Evolutionary conservation across 257 asterid genomes (phyloP).

Genomic region (Solanum acaule): DNA sequence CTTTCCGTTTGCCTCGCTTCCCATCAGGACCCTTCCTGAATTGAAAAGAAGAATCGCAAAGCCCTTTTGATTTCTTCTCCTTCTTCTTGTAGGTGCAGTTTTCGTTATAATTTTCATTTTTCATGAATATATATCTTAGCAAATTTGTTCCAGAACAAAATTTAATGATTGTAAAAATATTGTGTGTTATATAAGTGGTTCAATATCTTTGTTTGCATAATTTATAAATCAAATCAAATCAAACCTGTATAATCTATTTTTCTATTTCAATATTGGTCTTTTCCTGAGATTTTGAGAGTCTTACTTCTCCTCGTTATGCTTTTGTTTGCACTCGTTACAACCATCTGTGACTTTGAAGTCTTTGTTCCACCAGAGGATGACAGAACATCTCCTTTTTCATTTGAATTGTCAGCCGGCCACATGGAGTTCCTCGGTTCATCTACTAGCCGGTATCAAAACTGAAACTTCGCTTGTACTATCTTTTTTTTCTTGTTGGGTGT

Average conservation of each 20-base stretch:
- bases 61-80: not conserved
- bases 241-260: not conserved
- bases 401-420: not conserved
- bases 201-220: not conserved
- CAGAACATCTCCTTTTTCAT: not conserved
- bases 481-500: not conserved
- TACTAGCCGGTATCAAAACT: not conserved
- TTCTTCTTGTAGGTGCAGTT: not conserved
- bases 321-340: not conserved
- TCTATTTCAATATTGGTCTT: not conserved
- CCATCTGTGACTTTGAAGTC: not conserved
- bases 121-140: not conserved
- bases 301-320: not conserved
- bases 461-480: not conserved
- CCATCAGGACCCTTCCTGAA: slow-evolving; percentile 31
- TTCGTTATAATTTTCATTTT: not conserved
- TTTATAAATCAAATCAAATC: not conserved
- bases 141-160: not conserved
- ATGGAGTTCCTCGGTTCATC: not conserved
- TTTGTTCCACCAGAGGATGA: not conserved
- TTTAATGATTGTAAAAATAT: not conserved
- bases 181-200: not conserved
- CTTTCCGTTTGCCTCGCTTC: slow-evolving; percentile 57
- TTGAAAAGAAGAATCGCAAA: not conserved
- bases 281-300: not conserved